Conservation (phyloP, 768 basidiomycete genomes). For the Crucibulum laeve region DNA sequence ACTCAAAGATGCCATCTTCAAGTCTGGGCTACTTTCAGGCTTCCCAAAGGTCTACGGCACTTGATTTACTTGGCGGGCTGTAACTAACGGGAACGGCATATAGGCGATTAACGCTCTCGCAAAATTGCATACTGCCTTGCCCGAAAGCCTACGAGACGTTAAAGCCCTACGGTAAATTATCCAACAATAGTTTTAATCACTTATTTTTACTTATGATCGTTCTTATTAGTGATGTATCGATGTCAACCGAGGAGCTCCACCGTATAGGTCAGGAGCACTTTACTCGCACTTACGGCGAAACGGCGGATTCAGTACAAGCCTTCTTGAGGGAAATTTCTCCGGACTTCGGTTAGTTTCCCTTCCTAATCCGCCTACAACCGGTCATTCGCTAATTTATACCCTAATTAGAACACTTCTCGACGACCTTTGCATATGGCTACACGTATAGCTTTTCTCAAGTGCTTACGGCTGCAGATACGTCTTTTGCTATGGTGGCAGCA, state of each 20-base stretch:
- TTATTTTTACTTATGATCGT: neutral
- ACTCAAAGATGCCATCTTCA: conserved; percentile 60
- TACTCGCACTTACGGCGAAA: conserved; percentile 50
- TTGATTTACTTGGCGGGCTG: neutral
- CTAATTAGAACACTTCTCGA: conserved; percentile 50
- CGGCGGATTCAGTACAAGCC: conserved; percentile 39
- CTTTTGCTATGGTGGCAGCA: conserved; percentile 56
- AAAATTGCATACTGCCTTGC: neutral
- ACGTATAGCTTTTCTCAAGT: conserved; percentile 46
- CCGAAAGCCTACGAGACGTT: neutral
- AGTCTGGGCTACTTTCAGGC: conserved; percentile 53
- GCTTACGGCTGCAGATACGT: conserved; percentile 49
- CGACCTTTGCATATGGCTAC: conserved; percentile 51
- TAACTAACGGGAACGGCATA: neutral
- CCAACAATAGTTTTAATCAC: neutral
- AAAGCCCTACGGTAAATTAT: neutral
- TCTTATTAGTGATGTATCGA: conserved; percentile 11
- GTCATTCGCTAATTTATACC: neutral
- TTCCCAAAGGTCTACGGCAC: conserved; percentile 43
- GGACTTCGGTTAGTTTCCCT: conserved; percentile 48
- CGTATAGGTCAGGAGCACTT: conserved; percentile 40
- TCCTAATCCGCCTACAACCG: neutral
- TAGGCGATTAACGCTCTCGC: conserved; percentile 58
- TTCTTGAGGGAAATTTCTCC: conserved; percentile 53
- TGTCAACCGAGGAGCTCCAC: conserved; percentile 38